Evolutionary conservation across 768 basidiomycete genomes (phyloP).

Genomic region (Termitomyces sp.): DNA sequence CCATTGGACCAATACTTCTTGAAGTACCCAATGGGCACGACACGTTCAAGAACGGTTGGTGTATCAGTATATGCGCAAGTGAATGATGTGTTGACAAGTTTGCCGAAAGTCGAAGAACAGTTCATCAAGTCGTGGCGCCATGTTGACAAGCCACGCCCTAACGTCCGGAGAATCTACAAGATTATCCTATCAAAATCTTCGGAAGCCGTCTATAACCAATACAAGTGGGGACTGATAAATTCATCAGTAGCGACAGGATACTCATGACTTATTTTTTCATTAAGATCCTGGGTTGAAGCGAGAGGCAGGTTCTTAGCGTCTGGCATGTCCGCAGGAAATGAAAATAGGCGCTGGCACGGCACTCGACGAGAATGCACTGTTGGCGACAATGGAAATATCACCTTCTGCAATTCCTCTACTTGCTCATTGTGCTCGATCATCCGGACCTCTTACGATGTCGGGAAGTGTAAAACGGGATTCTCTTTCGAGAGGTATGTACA

Average conservation of each 20-base stretch:
- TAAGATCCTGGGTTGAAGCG: conserved; percentile 49
- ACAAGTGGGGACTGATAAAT: conserved; percentile 37
- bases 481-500: conserved; percentile 58
- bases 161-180: conserved; percentile 60
- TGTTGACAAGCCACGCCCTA: conserved; percentile 44
- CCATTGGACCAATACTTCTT: conserved; percentile 48
- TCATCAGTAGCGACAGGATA: neutral
- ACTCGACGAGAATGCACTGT: conserved; percentile 60
- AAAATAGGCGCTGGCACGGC: conserved; percentile 74
- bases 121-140: conserved; percentile 71
- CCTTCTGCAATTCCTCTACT: conserved; percentile 46
- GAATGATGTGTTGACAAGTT: neutral
- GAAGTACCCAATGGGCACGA: conserved; percentile 55
- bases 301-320: conserved; percentile 50
- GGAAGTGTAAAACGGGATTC: conserved; percentile 61
- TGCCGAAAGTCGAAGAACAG: conserved; percentile 48
- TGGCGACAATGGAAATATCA: conserved; percentile 54
- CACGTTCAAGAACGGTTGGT: conserved; percentile 61
- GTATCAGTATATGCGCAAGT: neutral
- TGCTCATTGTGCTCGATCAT: conserved; percentile 65
- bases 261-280: neutral
- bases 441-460: conserved; percentile 57
- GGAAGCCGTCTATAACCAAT: conserved; percentile 52
- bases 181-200: conserved; percentile 44
- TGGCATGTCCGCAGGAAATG: conserved; percentile 59